phyloP scores from a whole-genome alignment of 2,329 filamentous ascomycete species.

The Chrysosporium keratinophilum region DNA sequence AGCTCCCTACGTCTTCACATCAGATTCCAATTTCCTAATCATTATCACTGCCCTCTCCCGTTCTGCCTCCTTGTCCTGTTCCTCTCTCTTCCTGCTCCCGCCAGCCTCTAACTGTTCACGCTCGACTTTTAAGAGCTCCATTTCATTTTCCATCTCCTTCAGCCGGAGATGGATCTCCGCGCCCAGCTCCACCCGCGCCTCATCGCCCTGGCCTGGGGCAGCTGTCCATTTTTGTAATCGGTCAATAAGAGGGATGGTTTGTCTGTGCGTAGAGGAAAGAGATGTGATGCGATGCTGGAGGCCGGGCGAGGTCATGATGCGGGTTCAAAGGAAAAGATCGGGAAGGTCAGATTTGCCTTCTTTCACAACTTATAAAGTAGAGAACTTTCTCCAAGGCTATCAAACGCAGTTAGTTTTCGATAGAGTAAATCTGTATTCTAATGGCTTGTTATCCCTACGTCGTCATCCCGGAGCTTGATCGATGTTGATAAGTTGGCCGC shows the following conservation, averaged over 20 bases:
- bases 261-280: conserved; percentile 45
- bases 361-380: background rate
- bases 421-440: background rate
- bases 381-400: background rate
- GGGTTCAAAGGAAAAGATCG: background rate
- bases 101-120: conserved; percentile 54
- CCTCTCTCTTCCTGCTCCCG: conserved; percentile 31
- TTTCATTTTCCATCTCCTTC: conserved; percentile 69
- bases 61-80: conserved; percentile 50
- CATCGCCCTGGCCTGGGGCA: conserved; percentile 54
- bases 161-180: conserved; percentile 70
- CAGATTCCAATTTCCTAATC: conserved; percentile 55
- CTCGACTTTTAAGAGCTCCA: conserved; percentile 70
- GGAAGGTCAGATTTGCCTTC: too few species aligned
- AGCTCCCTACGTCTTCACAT: conserved; percentile 56
- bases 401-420: background rate
- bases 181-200: conserved; percentile 60
- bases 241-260: conserved; percentile 46
- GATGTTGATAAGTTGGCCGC: background rate
- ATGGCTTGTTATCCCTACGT: too few species aligned
- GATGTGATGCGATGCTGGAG: conserved; percentile 42
- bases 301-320: conserved; percentile 30
- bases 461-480: background rate
- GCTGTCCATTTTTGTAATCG: conserved; percentile 50
- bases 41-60: conserved; percentile 57